A percentile compares a stretch with the other conserved stretches of the same genome.
phyloP scores from a whole-genome alignment of 352 stramenopile species.

The Achlya hypogyna region DNA sequence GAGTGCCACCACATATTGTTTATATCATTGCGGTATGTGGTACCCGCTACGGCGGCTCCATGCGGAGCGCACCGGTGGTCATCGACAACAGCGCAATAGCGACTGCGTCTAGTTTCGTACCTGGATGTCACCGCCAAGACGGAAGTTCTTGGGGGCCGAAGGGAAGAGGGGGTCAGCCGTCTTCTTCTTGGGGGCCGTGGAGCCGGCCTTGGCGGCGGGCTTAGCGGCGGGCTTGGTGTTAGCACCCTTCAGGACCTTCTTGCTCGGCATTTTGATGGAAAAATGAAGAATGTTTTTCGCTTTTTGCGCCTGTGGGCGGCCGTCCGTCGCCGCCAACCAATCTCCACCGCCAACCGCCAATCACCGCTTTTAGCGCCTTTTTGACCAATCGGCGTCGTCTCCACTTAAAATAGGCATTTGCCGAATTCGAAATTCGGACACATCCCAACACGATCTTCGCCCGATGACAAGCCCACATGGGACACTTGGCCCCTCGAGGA shows the following conservation, averaged over 20 bases:
- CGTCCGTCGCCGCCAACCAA: background rate
- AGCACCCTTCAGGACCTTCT: conserved; percentile 76
- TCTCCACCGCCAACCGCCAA: background rate
- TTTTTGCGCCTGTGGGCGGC: background rate
- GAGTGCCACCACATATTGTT: conserved; percentile 74
- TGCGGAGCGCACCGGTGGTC: background rate
- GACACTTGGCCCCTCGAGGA: too few species aligned
- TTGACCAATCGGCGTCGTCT: background rate
- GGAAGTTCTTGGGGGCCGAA: conserved; percentile 89
- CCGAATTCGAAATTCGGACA: too few species aligned
- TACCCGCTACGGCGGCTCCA: conserved; percentile 53
- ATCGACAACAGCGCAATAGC: background rate
- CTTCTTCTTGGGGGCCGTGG: conserved; percentile 79
- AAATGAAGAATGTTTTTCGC: conserved; percentile 16
- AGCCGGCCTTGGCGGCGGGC: conserved; percentile 37
- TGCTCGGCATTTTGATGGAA: conserved; percentile 43
- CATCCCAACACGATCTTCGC: too few species aligned
- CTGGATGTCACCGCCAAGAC: conserved; percentile 95
- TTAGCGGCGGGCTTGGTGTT: conserved; percentile 47
- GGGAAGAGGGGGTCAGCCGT: conserved; percentile 88
- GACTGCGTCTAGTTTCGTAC: conserved; percentile 38
- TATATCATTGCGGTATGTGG: conserved; percentile 89
- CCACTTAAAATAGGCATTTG: too few species aligned
- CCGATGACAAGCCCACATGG: too few species aligned
- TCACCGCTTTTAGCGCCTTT: background rate